A percentile compares a stretch with the other conserved stretches of the same genome.
Conservation (phyloP, 2,329 filamentous ascomycete species). For the Ophiostoma angusticollis region DNA sequence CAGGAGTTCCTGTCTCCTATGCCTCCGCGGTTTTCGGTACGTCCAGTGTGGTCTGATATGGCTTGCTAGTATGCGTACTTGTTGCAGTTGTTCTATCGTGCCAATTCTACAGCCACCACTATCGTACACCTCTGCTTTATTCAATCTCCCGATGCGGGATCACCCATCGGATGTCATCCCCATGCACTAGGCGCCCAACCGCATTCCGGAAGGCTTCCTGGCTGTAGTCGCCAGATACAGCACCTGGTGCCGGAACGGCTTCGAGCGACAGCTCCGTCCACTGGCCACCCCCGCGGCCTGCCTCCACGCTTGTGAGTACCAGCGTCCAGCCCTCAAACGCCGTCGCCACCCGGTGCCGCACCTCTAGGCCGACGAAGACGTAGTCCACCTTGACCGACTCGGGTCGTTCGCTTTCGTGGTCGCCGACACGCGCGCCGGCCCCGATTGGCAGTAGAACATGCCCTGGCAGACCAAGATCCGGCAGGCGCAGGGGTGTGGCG, state of each 20-base stretch:
- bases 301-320: conserved; percentile 39
- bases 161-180: conserved; percentile 8
- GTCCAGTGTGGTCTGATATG: no score
- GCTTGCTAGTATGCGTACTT: no score
- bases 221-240: no score
- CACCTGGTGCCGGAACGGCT: conserved; percentile 17
- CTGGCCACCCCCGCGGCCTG: conserved; percentile 36
- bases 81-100: no score
- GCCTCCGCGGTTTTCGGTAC: no score
- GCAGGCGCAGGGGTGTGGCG: conserved; percentile 25
- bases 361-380: conserved; percentile 38
- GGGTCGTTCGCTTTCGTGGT: not conserved
- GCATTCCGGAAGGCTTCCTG: conserved; percentile 6
- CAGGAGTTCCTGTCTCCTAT: no score
- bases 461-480: conserved; percentile 16
- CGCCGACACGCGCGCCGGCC: not conserved
- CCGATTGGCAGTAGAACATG: conserved; percentile 10
- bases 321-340: conserved; percentile 32
- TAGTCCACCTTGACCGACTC: conserved; percentile 20
- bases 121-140: not conserved
- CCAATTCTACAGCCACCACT: no score
- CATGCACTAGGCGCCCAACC: conserved; percentile 7
- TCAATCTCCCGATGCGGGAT: conserved; percentile 2
- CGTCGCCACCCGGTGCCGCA: conserved; percentile 33
- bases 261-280: conserved; percentile 38